These are phyloP conservation scores for Fusarium sp. DNA, from an alignment of 2,329 filamentous ascomycete genomes.

Conservation along the genomic window DNA sequence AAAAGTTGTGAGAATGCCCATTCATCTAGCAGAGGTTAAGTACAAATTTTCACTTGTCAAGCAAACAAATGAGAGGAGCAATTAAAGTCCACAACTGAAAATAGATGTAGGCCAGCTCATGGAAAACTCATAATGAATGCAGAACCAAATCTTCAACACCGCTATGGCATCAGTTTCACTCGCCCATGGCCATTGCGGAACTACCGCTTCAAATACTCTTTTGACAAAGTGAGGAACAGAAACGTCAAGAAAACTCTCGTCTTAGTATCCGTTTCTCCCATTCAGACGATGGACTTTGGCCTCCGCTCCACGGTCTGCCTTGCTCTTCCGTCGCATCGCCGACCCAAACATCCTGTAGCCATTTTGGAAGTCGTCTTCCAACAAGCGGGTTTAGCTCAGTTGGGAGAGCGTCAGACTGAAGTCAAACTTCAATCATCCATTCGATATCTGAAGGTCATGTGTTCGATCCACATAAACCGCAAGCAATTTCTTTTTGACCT, in stretches of 20 bases:
- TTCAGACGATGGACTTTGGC: neutral
- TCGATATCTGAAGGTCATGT: slow-evolving; percentile 48
- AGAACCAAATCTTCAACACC: neutral
- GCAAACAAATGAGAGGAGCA: neutral
- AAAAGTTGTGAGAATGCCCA: too few species aligned
- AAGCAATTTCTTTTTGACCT: slow-evolving; percentile 19
- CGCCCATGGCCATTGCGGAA: neutral
- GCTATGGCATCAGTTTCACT: neutral
- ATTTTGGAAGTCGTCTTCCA: neutral
- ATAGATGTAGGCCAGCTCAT: neutral
- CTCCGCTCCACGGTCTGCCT: neutral
- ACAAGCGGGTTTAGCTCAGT: slow-evolving; percentile 48
- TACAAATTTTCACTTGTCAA: neutral
- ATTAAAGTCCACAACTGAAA: fast-evolving
- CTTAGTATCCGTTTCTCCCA: neutral
- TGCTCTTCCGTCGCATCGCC: neutral
- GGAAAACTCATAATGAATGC: neutral
- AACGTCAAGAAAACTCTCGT: neutral
- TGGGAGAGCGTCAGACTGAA: slow-evolving; percentile 45
- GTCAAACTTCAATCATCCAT: slow-evolving; percentile 34
- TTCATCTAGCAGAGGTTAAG: fast-evolving
- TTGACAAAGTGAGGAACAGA: neutral
- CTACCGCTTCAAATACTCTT: neutral
- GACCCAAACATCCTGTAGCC: neutral
- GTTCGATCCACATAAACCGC: slow-evolving; percentile 49